These are phyloP conservation scores for Umbellularia californica DNA, from an alignment of 164 flowering plant species.

Conservation along the genomic window DNA sequence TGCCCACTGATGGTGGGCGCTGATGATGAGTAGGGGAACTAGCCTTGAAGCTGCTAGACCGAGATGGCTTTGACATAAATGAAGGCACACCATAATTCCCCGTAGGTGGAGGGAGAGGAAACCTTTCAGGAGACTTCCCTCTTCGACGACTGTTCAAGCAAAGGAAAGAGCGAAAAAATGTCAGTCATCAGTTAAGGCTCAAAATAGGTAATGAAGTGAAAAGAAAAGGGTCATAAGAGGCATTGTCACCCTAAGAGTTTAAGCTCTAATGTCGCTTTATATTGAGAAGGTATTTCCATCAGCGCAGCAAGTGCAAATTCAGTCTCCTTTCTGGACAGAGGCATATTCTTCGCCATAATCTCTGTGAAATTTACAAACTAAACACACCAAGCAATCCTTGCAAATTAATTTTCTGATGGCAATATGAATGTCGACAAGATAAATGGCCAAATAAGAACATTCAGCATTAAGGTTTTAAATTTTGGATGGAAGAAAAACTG, in stretches of 20 bases:
- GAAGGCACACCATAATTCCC: slow-evolving; percentile 24
- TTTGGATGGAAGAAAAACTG: not conserved
- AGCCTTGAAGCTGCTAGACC: slow-evolving; percentile 18
- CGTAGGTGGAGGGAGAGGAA: slow-evolving; percentile 69
- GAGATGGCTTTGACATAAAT: slow-evolving; percentile 32
- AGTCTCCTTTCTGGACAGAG: slow-evolving; percentile 52
- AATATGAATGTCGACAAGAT: not conserved
- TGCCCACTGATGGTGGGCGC: slow-evolving; percentile 5
- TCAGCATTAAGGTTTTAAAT: not conserved
- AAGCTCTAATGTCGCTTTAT: slow-evolving; percentile 68
- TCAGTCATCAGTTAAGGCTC: not conserved
- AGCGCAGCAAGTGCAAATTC: slow-evolving; percentile 70
- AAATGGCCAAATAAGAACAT: not conserved
- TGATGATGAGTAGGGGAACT: slow-evolving; percentile 17
- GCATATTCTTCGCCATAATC: slow-evolving; percentile 58
- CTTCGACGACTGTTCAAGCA: slow-evolving; percentile 33
- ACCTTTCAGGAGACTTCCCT: slow-evolving; percentile 42
- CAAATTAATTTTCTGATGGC: not conserved
- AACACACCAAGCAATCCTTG: slow-evolving; percentile 8
- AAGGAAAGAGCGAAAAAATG: not conserved
- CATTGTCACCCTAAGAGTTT: slow-evolving; percentile 47
- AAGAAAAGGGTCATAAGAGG: not conserved
- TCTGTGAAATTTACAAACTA: slow-evolving; percentile 83
- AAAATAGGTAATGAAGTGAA: not conserved
- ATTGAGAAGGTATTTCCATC: slow-evolving; percentile 84